These are phyloP conservation scores for Datura wrightii DNA, from an alignment of 257 asterid genomes.

Conservation along the genomic window DNA sequence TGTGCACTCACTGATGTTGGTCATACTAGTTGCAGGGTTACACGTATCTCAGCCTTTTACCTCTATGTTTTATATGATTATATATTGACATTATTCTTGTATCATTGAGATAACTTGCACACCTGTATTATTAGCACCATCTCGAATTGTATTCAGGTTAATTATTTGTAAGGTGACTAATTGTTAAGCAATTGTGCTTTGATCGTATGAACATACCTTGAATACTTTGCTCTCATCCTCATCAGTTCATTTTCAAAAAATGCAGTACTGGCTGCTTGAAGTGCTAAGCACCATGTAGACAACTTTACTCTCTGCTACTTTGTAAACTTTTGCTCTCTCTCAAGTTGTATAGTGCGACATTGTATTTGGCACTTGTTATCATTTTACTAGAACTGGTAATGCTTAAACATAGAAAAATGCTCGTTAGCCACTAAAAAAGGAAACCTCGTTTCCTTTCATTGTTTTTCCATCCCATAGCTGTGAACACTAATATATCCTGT, in stretches of 20 bases:
- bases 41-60: background rate
- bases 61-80: background rate
- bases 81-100: background rate
- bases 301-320: background rate
- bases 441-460: background rate
- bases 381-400: background rate
- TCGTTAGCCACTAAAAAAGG: background rate
- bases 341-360: background rate
- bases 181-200: background rate
- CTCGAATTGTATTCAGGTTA: background rate
- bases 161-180: background rate
- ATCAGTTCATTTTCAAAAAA: background rate
- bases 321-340: background rate
- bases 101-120: constrained; percentile 21
- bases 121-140: background rate
- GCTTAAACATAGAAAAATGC: background rate
- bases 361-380: background rate
- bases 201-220: background rate
- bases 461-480: background rate
- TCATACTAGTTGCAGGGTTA: background rate
- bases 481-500: background rate
- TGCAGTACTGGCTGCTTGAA: background rate
- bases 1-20: background rate
- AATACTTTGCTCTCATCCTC: background rate
- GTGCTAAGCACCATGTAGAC: background rate